Conservation (phyloP, 225 moss, liverwort and hornwort species). For the Neckera pumila region DNA sequence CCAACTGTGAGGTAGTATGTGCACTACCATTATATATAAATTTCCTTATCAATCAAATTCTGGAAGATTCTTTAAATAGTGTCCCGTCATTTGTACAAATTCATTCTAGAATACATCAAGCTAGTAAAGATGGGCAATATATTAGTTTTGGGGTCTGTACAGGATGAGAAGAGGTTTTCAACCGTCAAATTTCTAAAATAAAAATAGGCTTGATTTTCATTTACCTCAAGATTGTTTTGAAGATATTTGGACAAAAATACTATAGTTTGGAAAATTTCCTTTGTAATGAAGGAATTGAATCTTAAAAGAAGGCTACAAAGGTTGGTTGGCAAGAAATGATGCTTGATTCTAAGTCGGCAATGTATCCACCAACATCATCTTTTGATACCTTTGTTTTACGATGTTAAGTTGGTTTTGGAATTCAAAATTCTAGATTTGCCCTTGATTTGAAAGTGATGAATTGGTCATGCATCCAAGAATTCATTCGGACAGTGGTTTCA, state of each 20-base stretch:
- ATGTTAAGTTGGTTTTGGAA: background rate
- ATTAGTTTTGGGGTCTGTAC: background rate
- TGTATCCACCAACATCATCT: background rate
- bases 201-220: too few relatives aligned
- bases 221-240: too few relatives aligned
- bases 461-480: background rate
- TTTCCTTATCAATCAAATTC: background rate
- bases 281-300: too few relatives aligned
- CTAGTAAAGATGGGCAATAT: background rate
- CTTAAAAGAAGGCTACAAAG: background rate
- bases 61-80: background rate
- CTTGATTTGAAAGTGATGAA: background rate
- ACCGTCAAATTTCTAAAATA: background rate
- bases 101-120: background rate
- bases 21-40: background rate
- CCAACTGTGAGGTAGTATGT: rapidly evolving
- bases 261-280: too few relatives aligned
- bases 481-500: background rate
- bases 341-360: background rate
- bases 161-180: background rate
- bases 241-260: too few relatives aligned
- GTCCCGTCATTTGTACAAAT: background rate
- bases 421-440: background rate
- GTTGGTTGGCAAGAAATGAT: rapidly evolving
- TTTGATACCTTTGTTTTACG: background rate